Evolutionary conservation across 2,329 filamentous ascomycete genomes (phyloP).

Genomic region (Cryphonectria carpinicola): DNA sequence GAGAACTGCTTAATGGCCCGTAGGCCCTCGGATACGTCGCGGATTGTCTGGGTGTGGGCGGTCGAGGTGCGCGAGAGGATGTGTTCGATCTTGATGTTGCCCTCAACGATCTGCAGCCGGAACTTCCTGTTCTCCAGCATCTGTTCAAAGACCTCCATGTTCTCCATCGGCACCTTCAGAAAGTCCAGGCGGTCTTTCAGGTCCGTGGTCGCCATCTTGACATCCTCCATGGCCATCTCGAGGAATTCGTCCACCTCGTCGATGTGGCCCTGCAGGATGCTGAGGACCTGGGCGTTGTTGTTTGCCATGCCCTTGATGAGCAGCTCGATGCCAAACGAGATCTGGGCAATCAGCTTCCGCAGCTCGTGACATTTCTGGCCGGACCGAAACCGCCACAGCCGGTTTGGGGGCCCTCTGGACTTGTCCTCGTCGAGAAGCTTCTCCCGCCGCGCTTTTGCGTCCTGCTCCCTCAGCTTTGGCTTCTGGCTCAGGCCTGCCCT

Average conservation of each 20-base stretch:
- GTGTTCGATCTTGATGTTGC: conserved; percentile 90
- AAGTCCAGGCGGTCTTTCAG: conserved; percentile 79
- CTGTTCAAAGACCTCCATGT: conserved; percentile 79
- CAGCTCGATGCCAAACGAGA: conserved; percentile 90
- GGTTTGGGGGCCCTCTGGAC: conserved; percentile 72
- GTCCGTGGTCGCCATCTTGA: conserved; percentile 77
- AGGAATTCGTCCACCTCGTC: conserved; percentile 93
- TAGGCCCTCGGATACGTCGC: conserved; percentile 79
- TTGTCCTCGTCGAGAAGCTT: conserved; percentile 69
- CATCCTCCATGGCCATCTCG: conserved; percentile 82
- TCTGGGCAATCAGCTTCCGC: conserved; percentile 87
- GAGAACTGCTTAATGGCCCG: conserved; percentile 77
- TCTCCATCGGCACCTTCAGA: conserved; percentile 81
- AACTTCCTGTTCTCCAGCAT: conserved; percentile 88
- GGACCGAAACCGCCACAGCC: conserved; percentile 75
- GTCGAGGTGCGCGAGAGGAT: conserved; percentile 79
- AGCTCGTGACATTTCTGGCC: conserved; percentile 84
- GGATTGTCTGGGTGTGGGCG: conserved; percentile 75
- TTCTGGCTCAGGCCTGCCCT: conserved; percentile 50
- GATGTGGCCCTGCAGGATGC: conserved; percentile 88
- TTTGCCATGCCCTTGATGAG: conserved; percentile 84
- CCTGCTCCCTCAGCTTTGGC: conserved; percentile 56
- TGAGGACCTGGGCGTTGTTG: conserved; percentile 84
- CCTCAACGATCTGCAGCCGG: conserved; percentile 78
- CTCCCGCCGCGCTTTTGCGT: conserved; percentile 66